A percentile compares a stretch with the other conserved stretches of the same genome.
phyloP scores from a whole-genome alignment of 1,284 basidiomycete species.

The Leccinum cinnamomeum region DNA sequence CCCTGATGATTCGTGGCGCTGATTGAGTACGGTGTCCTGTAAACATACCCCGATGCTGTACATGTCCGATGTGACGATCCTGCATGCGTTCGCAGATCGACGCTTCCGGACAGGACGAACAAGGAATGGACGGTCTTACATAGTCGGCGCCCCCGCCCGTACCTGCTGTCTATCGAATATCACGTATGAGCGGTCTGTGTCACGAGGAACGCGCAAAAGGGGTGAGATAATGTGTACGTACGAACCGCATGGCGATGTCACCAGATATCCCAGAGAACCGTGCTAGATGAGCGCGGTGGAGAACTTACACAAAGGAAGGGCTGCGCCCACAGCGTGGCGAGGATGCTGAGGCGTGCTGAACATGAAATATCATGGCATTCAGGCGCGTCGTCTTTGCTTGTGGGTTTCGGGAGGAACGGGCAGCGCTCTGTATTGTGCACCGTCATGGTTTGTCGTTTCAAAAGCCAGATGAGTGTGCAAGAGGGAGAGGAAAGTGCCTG shows the following conservation, averaged over 20 bases:
- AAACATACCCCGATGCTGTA: slow-evolving; percentile 15
- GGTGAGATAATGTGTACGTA: slow-evolving; percentile 4
- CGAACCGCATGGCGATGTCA: slow-evolving; percentile 15
- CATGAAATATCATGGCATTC: slow-evolving; percentile 11
- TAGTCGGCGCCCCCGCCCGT: slow-evolving; percentile 13
- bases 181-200: not conserved
- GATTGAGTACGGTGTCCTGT: not conserved
- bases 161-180: slow-evolving; percentile 13
- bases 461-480: not conserved
- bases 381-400: not conserved
- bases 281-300: not conserved
- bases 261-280: slow-evolving; percentile 15
- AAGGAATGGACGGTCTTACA: slow-evolving; percentile 4
- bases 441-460: not conserved
- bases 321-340: slow-evolving; percentile 17
- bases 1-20: not conserved
- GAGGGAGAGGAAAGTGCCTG: not conserved
- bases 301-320: slow-evolving; percentile 22
- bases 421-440: slow-evolving; percentile 3
- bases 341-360: slow-evolving; percentile 10
- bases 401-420: slow-evolving; percentile 12
- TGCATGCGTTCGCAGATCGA: not conserved
- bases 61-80: slow-evolving; percentile 18
- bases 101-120: not conserved
- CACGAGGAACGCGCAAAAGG: not conserved